phyloP scores from a whole-genome alignment of 257 asterid species.

The Solanum acaule region DNA sequence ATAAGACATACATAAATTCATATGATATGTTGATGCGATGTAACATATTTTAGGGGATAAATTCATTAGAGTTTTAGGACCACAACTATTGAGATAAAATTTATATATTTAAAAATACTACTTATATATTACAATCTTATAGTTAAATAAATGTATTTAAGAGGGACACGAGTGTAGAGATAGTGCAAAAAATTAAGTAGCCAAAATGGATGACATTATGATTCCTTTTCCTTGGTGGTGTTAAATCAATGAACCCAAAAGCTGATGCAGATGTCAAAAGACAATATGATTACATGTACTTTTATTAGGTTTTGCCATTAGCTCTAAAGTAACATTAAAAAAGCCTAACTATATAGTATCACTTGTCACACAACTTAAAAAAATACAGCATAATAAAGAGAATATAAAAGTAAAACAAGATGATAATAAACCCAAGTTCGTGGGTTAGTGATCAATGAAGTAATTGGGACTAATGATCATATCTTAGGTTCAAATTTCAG shows the following conservation, averaged over 20 bases:
- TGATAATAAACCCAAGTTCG: too few relatives aligned
- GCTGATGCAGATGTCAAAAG: slow-evolving; percentile 9
- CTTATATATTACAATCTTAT: neutral
- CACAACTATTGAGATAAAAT: too few relatives aligned
- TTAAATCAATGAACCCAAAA: slow-evolving; percentile 14
- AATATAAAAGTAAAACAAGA: neutral
- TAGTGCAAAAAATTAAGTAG: neutral
- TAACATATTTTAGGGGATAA: too few relatives aligned
- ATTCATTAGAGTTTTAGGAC: too few relatives aligned
- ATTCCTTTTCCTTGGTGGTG: slow-evolving; percentile 10
- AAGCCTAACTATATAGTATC: neutral
- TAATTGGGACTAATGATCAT: too few relatives aligned
- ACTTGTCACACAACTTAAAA: neutral
- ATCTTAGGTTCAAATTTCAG: too few relatives aligned
- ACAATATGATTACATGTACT: neutral
- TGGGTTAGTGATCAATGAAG: too few relatives aligned
- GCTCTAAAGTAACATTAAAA: neutral
- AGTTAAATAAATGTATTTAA: neutral
- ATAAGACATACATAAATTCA: too few relatives aligned
- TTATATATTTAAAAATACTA: neutral
- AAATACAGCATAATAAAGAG: neutral
- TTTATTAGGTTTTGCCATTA: slow-evolving; percentile 1
- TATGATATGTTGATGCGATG: too few relatives aligned
- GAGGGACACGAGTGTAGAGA: neutral
- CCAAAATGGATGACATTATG: slow-evolving; percentile 18